phyloP scores from a whole-genome alignment of 2,329 filamentous ascomycete genomes.

The Xylariaceae sp. region DNA sequence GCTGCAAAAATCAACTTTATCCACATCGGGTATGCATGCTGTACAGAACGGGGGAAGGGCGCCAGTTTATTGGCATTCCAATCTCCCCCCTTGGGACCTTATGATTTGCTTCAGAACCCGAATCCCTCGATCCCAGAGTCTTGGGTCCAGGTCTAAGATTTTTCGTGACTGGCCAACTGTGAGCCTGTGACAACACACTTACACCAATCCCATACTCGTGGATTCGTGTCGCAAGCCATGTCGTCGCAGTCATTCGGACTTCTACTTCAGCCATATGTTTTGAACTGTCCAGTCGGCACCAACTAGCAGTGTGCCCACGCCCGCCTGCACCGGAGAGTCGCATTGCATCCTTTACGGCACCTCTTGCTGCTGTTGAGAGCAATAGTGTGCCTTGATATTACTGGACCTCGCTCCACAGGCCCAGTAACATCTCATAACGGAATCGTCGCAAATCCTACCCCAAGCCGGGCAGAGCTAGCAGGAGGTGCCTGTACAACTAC shows the following conservation, averaged over 20 bases:
- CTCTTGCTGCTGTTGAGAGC: constrained; percentile 4
- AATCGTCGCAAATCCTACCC: constrained; percentile 11
- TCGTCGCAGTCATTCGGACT: no score
- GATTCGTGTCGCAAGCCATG: no score
- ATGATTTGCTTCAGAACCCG: not conserved
- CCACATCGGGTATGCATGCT: constrained; percentile 7
- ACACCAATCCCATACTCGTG: no score
- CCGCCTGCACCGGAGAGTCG: no score
- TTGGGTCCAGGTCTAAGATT: no score
- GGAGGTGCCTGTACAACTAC: constrained; percentile 12
- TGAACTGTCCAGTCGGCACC: no score
- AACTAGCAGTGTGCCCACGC: no score
- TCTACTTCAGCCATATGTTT: no score
- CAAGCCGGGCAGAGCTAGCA: constrained; percentile 9
- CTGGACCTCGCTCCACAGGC: constrained; percentile 8
- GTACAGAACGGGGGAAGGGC: no score
- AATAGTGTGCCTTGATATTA: constrained; percentile 6
- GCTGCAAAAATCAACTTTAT: no score
- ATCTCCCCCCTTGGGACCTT: not conserved
- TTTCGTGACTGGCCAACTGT: not conserved
- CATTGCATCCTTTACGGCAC: constrained; percentile 3
- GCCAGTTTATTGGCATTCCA: no score
- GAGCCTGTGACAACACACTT: no score
- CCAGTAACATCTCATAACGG: constrained; percentile 5
- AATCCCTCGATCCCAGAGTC: not conserved